Evolutionary conservation across 148 eudicot species (phyloP).

Genomic region (Fagopyrum tataricum): DNA sequence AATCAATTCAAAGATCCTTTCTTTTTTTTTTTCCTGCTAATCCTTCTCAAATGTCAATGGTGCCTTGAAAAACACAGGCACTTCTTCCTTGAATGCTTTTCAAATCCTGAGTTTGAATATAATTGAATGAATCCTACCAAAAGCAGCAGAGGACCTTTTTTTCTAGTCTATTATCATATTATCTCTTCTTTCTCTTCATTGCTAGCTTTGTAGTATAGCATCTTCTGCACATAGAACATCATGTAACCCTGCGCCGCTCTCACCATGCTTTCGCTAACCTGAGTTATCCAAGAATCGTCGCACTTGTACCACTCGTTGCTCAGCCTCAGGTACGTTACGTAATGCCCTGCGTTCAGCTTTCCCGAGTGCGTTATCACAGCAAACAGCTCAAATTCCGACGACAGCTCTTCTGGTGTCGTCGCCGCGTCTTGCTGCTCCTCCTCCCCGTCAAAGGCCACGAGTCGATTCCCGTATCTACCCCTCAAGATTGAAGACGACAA

Average conservation of each 20-base stretch:
- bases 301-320: slow-evolving; percentile 79
- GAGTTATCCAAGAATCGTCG: slow-evolving; percentile 80
- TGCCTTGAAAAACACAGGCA: slow-evolving; percentile 20
- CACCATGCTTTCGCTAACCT: slow-evolving; percentile 53
- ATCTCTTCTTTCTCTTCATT: slow-evolving; percentile 19
- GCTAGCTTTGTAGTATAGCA: slow-evolving; percentile 59
- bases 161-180: too few species aligned
- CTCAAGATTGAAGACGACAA: slow-evolving; percentile 69
- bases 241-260: slow-evolving; percentile 77
- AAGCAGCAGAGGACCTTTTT: neutral
- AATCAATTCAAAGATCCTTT: slow-evolving; percentile 1
- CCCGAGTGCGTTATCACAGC: slow-evolving; percentile 71
- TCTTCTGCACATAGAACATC: slow-evolving; percentile 84
- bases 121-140: neutral
- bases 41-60: neutral
- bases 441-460: slow-evolving; percentile 38
- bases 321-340: slow-evolving; percentile 65
- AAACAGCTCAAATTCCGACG: slow-evolving; percentile 73
- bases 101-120: neutral
- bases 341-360: slow-evolving; percentile 66
- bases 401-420: slow-evolving; percentile 26
- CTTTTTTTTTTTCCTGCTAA: neutral
- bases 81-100: neutral
- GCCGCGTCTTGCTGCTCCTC: slow-evolving; percentile 33
- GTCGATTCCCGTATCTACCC: slow-evolving; percentile 58